Conservation (phyloP, 2,329 filamentous ascomycete genomes). For the Fonsecaea erecta region DNA sequence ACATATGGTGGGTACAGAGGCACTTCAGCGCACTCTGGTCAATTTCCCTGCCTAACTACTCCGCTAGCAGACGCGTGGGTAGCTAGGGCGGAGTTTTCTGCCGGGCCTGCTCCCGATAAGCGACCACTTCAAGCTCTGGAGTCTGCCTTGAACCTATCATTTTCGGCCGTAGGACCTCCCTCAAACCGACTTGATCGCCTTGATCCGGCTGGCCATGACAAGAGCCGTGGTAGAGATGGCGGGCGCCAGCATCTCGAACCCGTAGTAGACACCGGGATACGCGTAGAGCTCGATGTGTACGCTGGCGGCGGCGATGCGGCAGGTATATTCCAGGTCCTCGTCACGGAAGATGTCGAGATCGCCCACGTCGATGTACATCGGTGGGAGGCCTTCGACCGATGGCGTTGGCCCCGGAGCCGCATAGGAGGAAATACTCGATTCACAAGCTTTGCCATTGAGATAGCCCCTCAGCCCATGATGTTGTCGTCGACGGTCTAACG, state of each 20-base stretch:
- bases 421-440: slow-evolving; percentile 39
- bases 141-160: not conserved
- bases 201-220: slow-evolving; percentile 27
- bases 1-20: no score
- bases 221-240: slow-evolving; percentile 23
- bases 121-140: no score
- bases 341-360: slow-evolving; percentile 52
- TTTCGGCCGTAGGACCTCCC: not conserved
- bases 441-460: slow-evolving; percentile 36
- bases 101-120: no score
- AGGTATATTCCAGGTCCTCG: slow-evolving; percentile 48
- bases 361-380: slow-evolving; percentile 53
- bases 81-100: no score
- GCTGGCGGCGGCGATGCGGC: slow-evolving; percentile 47
- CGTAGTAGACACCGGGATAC: slow-evolving; percentile 50
- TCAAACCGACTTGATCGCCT: slow-evolving; percentile 14
- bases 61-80: no score
- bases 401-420: slow-evolving; percentile 46
- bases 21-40: no score
- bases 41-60: no score
- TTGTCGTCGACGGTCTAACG: slow-evolving; percentile 49
- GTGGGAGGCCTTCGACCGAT: slow-evolving; percentile 48
- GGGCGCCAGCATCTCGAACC: slow-evolving; percentile 43
- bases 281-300: slow-evolving; percentile 53
- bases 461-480: slow-evolving; percentile 50